Evolutionary conservation across 495 filamentous ascomycete species (phyloP).

Genomic region (Penicillium cataractarum): DNA sequence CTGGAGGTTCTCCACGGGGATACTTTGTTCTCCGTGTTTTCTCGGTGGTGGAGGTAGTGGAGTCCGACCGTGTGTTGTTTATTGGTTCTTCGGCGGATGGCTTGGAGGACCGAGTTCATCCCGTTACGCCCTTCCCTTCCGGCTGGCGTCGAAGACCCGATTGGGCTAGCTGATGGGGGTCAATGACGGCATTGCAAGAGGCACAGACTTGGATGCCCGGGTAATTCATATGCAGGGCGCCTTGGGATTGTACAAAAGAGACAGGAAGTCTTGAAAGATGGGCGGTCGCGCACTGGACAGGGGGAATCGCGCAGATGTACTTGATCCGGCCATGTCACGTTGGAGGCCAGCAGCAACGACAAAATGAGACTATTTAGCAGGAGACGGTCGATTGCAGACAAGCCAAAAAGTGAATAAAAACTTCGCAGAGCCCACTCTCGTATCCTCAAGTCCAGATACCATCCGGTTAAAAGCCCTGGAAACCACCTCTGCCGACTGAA

Average conservation of each 20-base stretch:
- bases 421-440: background rate
- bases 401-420: background rate
- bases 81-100: background rate
- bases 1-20: slow-evolving; percentile 5
- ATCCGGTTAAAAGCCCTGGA: slow-evolving; percentile 11
- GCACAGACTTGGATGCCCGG: background rate
- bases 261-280: background rate
- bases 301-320: background rate
- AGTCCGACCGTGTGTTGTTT: background rate
- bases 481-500: background rate
- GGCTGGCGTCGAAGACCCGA: background rate
- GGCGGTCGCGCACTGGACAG: background rate
- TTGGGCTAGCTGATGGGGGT: background rate
- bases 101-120: background rate
- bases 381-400: background rate
- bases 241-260: background rate
- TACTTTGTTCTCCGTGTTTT: background rate
- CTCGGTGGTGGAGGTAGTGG: slow-evolving; percentile 2
- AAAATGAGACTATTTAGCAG: too few relatives aligned
- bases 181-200: background rate
- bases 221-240: background rate
- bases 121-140: background rate
- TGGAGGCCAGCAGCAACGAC: background rate
- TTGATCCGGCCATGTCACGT: background rate
- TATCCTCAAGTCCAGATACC: slow-evolving; percentile 6